Evolutionary conservation across 305 asterid species (phyloP), one percentile per base, ranked within the genome.

Genomic region (Fraxinus angustifolia): DNA sequence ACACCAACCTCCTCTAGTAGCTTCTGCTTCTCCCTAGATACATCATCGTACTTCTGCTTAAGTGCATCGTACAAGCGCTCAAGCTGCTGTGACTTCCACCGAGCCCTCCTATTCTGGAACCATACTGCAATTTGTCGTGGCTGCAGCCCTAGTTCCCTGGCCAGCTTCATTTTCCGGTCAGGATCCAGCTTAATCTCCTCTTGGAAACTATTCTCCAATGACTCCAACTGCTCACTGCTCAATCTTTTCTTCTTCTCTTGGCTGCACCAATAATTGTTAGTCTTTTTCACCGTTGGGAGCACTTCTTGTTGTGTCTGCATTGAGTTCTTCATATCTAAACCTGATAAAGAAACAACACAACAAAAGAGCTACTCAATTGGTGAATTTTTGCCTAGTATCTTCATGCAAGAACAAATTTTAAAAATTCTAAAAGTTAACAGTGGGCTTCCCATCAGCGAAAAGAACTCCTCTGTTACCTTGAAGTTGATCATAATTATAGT

Each of bases 101-200:
- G 88, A 21, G 97, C 98, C 79, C 97, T 45, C 28, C 98, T 84
- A 81, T 94, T 94, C 85, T 94, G 98, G 75, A 94, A 94, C 98
- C 98, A 94, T 56, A 94, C 94, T 0, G 98, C 98, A 34, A 94
- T 92, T 88, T 94, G 98, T 6, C 98, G 86, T 0, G 98, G 98
- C 88, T 91, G 96, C 53, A 94, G 85, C 8, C 94, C 97, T 1
- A 94, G 94, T 12, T 94, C 97, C 83, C 88, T 93, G 0, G 98
- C 93, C 78, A 94, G 91, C 91, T 88, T 93, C 94, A 92, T 89
- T 76, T 94, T 94, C 84, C 96, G 68, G 81, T 94, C 98, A 0
- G 98, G 98, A 19, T 94, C 98, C 45, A 94, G 92, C 89, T 94
- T 94, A 8, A 91, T 93, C 53, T 93, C 98, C 77, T 92, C 95